Evolutionary conservation across 805 yeast species (phyloP).

Genomic region (Candida pseudoglaebosa): DNA sequence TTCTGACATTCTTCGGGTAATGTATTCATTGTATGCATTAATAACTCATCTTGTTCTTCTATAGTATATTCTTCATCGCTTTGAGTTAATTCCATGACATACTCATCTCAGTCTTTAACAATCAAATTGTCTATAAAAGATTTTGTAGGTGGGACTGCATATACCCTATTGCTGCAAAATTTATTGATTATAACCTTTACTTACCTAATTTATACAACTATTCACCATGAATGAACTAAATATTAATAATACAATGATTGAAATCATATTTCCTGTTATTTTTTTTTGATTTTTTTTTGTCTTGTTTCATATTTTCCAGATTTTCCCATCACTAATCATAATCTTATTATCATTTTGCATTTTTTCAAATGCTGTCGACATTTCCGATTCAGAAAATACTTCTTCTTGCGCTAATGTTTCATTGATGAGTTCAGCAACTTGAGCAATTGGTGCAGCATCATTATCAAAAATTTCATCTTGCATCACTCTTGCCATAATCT

Average conservation of each 20-base stretch:
- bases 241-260: not conserved
- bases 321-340: constrained; percentile 35
- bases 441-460: constrained; percentile 29
- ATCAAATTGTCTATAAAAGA: too few species aligned
- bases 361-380: constrained; percentile 26
- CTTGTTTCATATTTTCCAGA: constrained; percentile 28
- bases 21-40: constrained; percentile 35
- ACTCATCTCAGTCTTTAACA: not conserved
- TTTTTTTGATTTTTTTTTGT: too few species aligned
- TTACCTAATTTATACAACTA: not conserved
- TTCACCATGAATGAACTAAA: not conserved
- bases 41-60: constrained; percentile 24
- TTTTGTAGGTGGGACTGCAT: too few species aligned
- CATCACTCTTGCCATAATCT: constrained; percentile 28
- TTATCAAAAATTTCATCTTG: constrained; percentile 31
- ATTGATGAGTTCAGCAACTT: constrained; percentile 29
- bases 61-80: constrained; percentile 3
- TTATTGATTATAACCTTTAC: not conserved
- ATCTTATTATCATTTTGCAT: constrained; percentile 36
- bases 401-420: constrained; percentile 38
- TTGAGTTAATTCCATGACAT: not conserved
- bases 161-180: not conserved
- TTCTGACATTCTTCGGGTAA: constrained; percentile 42
- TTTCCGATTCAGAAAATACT: constrained; percentile 26
- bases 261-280: too few species aligned